Conservation (phyloP, 1,284 basidiomycete genomes). For the Tausonia pullulans region DNA sequence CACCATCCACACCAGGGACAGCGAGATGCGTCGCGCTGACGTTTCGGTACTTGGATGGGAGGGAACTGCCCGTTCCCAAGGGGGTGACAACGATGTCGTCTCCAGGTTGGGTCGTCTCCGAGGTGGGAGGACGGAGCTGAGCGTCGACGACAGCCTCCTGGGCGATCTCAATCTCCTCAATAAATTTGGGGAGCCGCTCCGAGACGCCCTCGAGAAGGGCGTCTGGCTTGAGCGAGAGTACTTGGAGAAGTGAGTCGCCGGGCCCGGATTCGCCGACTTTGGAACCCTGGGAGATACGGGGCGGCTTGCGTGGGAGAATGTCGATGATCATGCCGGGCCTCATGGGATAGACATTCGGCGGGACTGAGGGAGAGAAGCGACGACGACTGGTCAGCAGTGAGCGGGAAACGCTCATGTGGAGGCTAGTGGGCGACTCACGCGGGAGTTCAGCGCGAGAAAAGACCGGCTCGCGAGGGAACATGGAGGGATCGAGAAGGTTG, state of each 20-base stretch:
- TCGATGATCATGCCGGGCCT: background rate
- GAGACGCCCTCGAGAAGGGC: background rate
- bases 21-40: constrained; percentile 64
- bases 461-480: constrained; percentile 46
- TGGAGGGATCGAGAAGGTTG: constrained; percentile 54
- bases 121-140: background rate
- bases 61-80: constrained; percentile 77
- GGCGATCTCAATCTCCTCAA: constrained; percentile 21
- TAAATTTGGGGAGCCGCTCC: background rate
- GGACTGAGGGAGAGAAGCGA: background rate
- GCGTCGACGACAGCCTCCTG: constrained; percentile 1
- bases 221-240: no score
- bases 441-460: constrained; percentile 30
- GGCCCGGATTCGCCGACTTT: background rate
- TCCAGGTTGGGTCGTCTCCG: constrained; percentile 35
- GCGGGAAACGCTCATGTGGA: constrained; percentile 37
- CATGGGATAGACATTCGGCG: background rate
- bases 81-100: constrained; percentile 61
- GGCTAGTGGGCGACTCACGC: constrained; percentile 38
- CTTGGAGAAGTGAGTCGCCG: background rate
- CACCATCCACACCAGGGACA: constrained; percentile 50
- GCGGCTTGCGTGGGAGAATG: constrained; percentile 1
- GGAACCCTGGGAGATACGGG: background rate
- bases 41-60: constrained; percentile 74
- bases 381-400: constrained; percentile 26